These are phyloP conservation scores for Erucastrum elatum DNA, from an alignment of 345 rosid genomes.

Conservation along the genomic window DNA sequence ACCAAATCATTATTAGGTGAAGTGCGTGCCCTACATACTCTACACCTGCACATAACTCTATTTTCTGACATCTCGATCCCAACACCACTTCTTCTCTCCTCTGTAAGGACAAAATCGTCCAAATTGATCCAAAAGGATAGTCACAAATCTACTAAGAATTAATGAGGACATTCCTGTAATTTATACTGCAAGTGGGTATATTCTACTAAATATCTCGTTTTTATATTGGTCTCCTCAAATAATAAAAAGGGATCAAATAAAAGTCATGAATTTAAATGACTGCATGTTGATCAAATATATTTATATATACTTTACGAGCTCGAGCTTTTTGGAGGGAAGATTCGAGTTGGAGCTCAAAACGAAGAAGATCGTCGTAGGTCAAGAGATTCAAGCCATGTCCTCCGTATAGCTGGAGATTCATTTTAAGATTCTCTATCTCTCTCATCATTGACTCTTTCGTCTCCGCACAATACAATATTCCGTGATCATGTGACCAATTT, in stretches of 20 bases:
- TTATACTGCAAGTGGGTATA: no score
- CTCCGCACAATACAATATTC: background rate
- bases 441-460: conserved; percentile 23
- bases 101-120: no score
- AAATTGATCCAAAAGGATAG: no score
- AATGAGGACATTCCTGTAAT: no score
- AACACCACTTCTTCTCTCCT: no score
- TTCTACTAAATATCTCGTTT: no score
- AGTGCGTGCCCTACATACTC: no score
- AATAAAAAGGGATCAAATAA: background rate
- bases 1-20: no score
- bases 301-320: conserved; percentile 22
- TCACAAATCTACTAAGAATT: no score
- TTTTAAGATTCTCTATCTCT: conserved; percentile 25
- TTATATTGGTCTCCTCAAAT: no score
- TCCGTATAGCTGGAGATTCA: conserved; percentile 16
- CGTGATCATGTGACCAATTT: conserved; percentile 7
- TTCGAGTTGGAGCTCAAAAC: conserved; percentile 22
- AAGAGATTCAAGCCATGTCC: conserved; percentile 14
- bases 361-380: conserved; percentile 31
- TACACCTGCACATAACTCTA: no score
- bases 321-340: conserved; percentile 22
- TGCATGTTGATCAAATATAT: background rate
- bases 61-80: no score
- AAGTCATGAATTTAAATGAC: background rate